Conservation (phyloP, 1,284 basidiomycete genomes). For the Cryptococcus floricola region DNA sequence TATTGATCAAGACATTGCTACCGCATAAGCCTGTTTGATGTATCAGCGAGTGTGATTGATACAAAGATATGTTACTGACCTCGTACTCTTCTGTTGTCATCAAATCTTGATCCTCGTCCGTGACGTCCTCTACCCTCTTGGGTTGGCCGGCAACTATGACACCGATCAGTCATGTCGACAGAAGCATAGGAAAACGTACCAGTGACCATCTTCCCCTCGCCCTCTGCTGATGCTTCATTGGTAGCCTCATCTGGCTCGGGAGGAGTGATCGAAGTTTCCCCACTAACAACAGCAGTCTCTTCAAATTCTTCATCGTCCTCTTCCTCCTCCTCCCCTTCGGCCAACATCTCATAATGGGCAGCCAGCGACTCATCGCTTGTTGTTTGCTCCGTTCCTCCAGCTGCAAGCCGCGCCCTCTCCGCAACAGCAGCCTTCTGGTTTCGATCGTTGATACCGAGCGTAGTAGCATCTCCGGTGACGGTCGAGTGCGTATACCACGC, state of each 20-base stretch:
- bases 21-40: constrained; percentile 11
- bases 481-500: constrained; percentile 93
- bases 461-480: constrained; percentile 84
- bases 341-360: constrained; percentile 31
- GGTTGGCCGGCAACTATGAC: constrained; percentile 36
- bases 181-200: constrained; percentile 16
- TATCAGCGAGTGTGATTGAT: neutral
- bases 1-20: constrained; percentile 14
- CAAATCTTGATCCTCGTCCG: constrained; percentile 45
- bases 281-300: neutral
- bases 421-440: constrained; percentile 2
- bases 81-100: constrained; percentile 51
- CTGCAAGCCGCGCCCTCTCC: constrained; percentile 2
- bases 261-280: neutral
- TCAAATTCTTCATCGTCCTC: constrained; percentile 27
- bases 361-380: constrained; percentile 28
- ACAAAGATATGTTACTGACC: constrained; percentile 20
- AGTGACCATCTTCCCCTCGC: constrained; percentile 17
- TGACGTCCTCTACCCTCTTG: constrained; percentile 41
- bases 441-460: constrained; percentile 58
- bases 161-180: neutral
- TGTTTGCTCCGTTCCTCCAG: constrained; percentile 11
- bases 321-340: constrained; percentile 17
- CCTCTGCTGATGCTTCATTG: neutral
- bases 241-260: neutral